These are phyloP conservation scores for Linanthus parryae DNA, from an alignment of 148 eudicot species.

Conservation along the genomic window DNA sequence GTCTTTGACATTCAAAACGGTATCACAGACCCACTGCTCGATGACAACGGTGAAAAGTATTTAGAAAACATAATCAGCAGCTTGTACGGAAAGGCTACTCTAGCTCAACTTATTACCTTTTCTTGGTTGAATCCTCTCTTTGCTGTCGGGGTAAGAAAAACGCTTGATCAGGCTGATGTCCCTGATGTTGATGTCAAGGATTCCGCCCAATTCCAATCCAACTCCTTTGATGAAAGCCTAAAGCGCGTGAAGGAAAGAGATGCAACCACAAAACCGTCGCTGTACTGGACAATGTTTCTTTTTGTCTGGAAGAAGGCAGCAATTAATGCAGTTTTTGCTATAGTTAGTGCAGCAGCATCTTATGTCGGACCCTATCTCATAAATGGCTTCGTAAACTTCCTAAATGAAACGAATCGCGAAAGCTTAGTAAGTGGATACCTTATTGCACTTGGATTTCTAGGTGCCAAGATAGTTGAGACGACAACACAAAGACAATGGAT, in stretches of 20 bases:
- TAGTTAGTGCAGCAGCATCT: conserved; percentile 62
- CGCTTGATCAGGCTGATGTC: conserved; percentile 80
- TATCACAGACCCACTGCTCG: conserved; percentile 55
- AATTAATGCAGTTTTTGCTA: conserved; percentile 76
- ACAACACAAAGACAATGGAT: conserved; percentile 95
- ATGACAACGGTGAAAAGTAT: conserved; percentile 29
- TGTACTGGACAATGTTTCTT: conserved; percentile 59
- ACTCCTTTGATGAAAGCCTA: conserved; percentile 58
- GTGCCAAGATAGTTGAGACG: conserved; percentile 81
- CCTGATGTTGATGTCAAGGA: conserved; percentile 73
- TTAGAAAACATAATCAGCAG: conserved; percentile 32
- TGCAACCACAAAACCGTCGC: conserved; percentile 39
- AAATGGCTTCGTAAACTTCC: conserved; percentile 64
- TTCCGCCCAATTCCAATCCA: conserved; percentile 52
- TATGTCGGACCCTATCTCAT: conserved; percentile 92
- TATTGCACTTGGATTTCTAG: conserved; percentile 69
- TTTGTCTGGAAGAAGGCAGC: conserved; percentile 76
- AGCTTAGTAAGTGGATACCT: conserved; percentile 69
- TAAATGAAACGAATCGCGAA: conserved; percentile 46
- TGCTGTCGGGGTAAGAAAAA: conserved; percentile 60
- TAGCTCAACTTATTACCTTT: conserved; percentile 70
- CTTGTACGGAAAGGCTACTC: conserved; percentile 62
- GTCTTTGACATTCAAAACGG: conserved; percentile 17
- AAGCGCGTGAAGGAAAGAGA: conserved; percentile 42
- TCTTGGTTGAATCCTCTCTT: conserved; percentile 95